phyloP scores from a whole-genome alignment of 768 basidiomycete species.

The Lactifluus volemus region DNA sequence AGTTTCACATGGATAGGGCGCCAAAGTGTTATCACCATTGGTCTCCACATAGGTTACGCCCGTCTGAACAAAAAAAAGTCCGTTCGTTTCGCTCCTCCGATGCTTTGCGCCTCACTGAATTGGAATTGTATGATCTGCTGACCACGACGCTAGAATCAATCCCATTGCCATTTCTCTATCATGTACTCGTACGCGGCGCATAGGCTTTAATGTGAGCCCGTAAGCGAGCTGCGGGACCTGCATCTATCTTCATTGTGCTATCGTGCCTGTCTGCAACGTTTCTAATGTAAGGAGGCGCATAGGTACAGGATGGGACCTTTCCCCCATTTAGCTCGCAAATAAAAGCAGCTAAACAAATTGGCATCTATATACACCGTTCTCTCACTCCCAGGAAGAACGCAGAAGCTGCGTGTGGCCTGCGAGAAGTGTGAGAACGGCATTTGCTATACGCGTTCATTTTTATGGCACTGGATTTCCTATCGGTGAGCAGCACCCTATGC shows the following conservation, averaged over 20 bases:
- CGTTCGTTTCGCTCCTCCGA: not conserved
- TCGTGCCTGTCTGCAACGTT: not conserved
- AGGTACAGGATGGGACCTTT: not conserved
- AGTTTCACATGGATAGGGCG: too few relatives aligned
- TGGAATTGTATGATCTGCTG: not conserved
- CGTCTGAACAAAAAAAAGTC: not conserved
- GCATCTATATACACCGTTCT: not conserved
- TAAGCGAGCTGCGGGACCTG: not conserved
- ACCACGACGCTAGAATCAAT: not conserved
- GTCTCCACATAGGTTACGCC: not conserved
- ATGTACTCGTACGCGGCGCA: not conserved
- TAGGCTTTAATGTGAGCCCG: not conserved
- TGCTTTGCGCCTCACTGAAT: slow-evolving; percentile 1
- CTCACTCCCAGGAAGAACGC: not conserved
- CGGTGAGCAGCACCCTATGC: not conserved
- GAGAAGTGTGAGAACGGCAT: not conserved
- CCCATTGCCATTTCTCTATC: not conserved
- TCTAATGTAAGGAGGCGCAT: not conserved
- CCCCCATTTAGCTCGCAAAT: not conserved
- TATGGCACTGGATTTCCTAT: not conserved
- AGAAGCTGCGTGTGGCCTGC: not conserved
- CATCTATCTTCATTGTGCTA: not conserved
- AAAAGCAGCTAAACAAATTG: not conserved
- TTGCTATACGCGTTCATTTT: not conserved
- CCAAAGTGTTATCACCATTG: not conserved